Base-by-base conservation (phyloP, 768 basidiomycete species). In the Phylloporus scabripes region DNA sequence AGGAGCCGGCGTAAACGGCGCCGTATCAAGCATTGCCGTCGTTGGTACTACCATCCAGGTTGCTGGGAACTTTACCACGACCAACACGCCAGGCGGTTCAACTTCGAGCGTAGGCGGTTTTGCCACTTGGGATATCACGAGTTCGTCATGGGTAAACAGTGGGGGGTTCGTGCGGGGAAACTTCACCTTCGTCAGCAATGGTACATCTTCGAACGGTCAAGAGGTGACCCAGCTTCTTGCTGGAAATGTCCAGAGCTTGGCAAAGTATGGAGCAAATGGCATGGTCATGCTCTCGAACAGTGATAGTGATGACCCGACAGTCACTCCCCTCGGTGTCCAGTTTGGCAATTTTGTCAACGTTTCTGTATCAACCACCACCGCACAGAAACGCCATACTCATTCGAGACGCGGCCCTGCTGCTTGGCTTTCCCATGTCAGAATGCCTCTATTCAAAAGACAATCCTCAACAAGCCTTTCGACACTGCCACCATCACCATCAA, bases 231-330 rank as follows among this genome's bases (percentile, higher is more conserved):
- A 89, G 64, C 76, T 83, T 55, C 58, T 92, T 12, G 87, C 87
- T 10, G 90, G 90, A 5, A 84, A 76, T 48, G 71, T 90, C 18
- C 58, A 60, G 1, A 70, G 75, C 5, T 76, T 80, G 28, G 72
- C 77, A 46, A 70, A 74, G 56, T 87, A 83, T 54, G 87, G 89
- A 18, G 87, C 89, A 0, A 79, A 75, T 46, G 93, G 92, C 7
- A 77, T 93, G 64, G 87, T 88, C 39, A 77, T 86, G 67, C 68
- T 96, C 18, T 74, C 83, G 49, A 90, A 87, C 52, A 81, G 82
- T 36, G 82, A 80, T 28, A 65, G 18, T 18, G 40, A 63, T 45
- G 75, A 80, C 14, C 85, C 87, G 10, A 54, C 63, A 17, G 72
- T 95, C 28, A 72, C 75, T 11, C 83, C 87, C 2, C 74, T 92